Evolutionary conservation across 1,139 yeast genomes (phyloP).

Genomic region (Meyerozyma sp.): DNA sequence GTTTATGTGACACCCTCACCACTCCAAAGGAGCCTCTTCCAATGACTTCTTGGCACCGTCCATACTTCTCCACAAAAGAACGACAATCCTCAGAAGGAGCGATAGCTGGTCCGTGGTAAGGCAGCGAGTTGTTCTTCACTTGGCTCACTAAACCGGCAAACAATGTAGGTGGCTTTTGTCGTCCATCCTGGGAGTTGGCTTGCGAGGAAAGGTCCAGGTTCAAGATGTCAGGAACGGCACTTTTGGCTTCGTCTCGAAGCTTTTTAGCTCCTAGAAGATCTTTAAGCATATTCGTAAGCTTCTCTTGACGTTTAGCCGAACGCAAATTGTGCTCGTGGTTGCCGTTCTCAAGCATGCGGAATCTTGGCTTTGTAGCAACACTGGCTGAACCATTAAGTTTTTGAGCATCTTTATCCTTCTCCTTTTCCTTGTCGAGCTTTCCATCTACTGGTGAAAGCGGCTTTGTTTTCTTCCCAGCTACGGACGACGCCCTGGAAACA

Average conservation of each 20-base stretch:
- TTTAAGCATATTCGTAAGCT: slow-evolving; percentile 78
- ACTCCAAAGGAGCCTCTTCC: slow-evolving; percentile 48
- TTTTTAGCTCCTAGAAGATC: slow-evolving; percentile 80
- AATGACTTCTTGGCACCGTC: slow-evolving; percentile 46
- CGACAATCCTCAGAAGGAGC: slow-evolving; percentile 21
- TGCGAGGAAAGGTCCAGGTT: slow-evolving; percentile 6
- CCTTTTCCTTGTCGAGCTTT: not conserved
- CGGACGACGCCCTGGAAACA: not conserved
- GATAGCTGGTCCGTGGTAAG: slow-evolving; percentile 14
- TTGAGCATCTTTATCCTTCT: not conserved
- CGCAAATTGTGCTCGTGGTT: slow-evolving; percentile 74
- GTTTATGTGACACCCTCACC: slow-evolving; percentile 42
- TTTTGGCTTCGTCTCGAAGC: slow-evolving; percentile 72
- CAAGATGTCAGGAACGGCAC: slow-evolving; percentile 73
- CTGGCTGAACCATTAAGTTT: not conserved
- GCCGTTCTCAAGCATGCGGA: slow-evolving; percentile 57
- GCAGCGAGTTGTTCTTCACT: slow-evolving; percentile 37
- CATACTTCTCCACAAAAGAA: slow-evolving; percentile 45
- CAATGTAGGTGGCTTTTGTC: slow-evolving; percentile 62
- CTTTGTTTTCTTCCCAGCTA: not conserved
- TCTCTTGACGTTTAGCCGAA: slow-evolving; percentile 82
- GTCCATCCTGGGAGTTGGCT: slow-evolving; percentile 7
- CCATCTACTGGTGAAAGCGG: not conserved
- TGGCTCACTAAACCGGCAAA: slow-evolving; percentile 78
- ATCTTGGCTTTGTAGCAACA: slow-evolving; percentile 34